A percentile compares a stretch with the other conserved stretches of the same genome.
Conservation (phyloP, 2,329 filamentous ascomycete genomes). For the Arachnomyces sp. region DNA sequence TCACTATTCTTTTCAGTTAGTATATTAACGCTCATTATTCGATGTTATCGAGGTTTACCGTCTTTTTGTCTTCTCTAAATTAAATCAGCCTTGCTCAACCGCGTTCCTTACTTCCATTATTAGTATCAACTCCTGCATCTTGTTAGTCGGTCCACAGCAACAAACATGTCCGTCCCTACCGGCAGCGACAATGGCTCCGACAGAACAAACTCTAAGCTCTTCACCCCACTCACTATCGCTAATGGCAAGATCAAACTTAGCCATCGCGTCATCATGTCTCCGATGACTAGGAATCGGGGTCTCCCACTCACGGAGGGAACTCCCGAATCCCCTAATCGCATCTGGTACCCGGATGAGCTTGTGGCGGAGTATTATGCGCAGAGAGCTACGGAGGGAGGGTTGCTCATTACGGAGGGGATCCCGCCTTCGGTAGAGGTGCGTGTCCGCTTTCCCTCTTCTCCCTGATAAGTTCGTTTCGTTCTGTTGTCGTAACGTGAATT, state of each 20-base stretch:
- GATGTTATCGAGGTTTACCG: too few relatives aligned
- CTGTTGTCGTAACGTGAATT: background rate
- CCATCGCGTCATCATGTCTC: slow-evolving; percentile 39
- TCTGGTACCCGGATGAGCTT: slow-evolving; percentile 16
- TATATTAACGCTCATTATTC: too few relatives aligned
- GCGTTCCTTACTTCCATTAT: too few relatives aligned
- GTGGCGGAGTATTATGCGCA: slow-evolving; percentile 26
- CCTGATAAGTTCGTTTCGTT: too few relatives aligned
- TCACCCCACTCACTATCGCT: slow-evolving; percentile 28
- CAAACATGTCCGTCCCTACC: too few relatives aligned
- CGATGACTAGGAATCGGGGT: slow-evolving; percentile 41
- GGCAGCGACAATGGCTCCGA: slow-evolving; percentile 1
- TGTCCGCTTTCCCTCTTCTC: background rate
- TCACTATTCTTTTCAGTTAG: too few relatives aligned
- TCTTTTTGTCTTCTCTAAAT: too few relatives aligned
- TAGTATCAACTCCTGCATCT: too few relatives aligned
- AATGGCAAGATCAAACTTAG: slow-evolving; percentile 35
- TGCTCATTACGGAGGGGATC: slow-evolving; percentile 28
- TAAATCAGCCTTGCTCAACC: too few relatives aligned
- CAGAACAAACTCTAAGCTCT: slow-evolving; percentile 17
- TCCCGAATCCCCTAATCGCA: too few relatives aligned
- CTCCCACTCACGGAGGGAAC: slow-evolving; percentile 22
- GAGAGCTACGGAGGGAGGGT: slow-evolving; percentile 24
- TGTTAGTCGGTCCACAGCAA: too few relatives aligned
- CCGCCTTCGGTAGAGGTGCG: slow-evolving; percentile 22